A percentile compares a stretch with the other conserved stretches of the same genome.
phyloP scores from a whole-genome alignment of 176 grass and related monocot genomes.

The Thinopyrum elongatum region DNA sequence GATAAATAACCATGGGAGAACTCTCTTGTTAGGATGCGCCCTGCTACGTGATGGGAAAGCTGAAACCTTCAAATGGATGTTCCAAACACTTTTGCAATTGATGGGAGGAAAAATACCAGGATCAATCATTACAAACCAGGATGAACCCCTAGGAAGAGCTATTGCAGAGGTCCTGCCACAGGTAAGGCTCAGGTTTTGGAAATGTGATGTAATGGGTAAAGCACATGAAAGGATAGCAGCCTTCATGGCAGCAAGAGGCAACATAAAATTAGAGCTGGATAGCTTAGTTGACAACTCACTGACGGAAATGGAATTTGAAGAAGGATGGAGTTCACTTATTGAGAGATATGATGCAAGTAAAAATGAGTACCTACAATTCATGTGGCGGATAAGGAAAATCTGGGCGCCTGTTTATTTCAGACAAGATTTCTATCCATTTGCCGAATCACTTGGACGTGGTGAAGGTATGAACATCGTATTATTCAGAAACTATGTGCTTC shows the following conservation, averaged over 20 bases:
- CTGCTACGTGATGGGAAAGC: not conserved
- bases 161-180: conserved; percentile 18
- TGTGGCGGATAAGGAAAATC: conserved; percentile 28
- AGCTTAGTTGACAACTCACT: conserved; percentile 1
- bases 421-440: conserved; percentile 20
- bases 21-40: conserved; percentile 15
- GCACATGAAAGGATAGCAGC: conserved; percentile 4
- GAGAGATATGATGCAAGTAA: conserved; percentile 18
- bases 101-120: conserved; percentile 30
- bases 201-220: conserved; percentile 30
- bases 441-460: conserved; percentile 7
- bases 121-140: conserved; percentile 24
- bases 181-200: conserved; percentile 3
- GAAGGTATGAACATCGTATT: conserved; percentile 13
- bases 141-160: conserved; percentile 19
- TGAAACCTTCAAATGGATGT: conserved; percentile 28
- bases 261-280: not conserved
- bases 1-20: conserved; percentile 22
- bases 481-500: conserved; percentile 11
- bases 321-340: conserved; percentile 23
- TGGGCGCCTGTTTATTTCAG: conserved; percentile 35
- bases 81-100: conserved; percentile 11
- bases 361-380: conserved; percentile 11
- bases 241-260: not conserved
- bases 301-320: conserved; percentile 16